A percentile compares a stretch with the other conserved stretches of the same genome.
Evolutionary conservation across 78 protist species (phyloP).

Genomic region (Paulinella micropora): DNA sequence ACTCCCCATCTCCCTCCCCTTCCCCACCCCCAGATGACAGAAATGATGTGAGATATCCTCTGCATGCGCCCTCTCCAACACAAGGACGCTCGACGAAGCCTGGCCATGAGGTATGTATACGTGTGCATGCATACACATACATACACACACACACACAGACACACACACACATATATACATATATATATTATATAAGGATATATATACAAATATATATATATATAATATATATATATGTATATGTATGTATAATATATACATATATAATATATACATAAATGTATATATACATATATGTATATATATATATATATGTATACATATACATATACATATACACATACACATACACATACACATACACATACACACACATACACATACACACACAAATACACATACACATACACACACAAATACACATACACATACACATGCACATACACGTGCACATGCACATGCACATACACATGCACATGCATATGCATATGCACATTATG

Average conservation of each 20-base stretch:
- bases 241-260: not conserved
- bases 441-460: not conserved
- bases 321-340: not conserved
- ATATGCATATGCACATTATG: not conserved
- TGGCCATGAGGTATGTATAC: not conserved
- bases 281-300: not conserved
- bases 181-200: too few relatives aligned
- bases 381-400: not conserved
- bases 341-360: not conserved
- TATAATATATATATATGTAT: not conserved
- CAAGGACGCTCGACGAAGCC: not conserved
- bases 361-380: not conserved
- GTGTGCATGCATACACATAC: not conserved
- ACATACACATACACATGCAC: not conserved
- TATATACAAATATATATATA: conserved; percentile 7
- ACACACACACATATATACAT: not conserved
- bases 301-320: not conserved
- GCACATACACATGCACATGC: not conserved
- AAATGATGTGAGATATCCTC: not conserved
- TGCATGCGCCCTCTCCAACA: not conserved
- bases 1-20: too few relatives aligned
- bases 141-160: not conserved
- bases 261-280: not conserved
- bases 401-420: not conserved
- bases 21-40: not conserved